These are phyloP conservation scores for Mucor piriformis DNA, from an alignment of 371 early-diverging fungal genomes.

Conservation along the genomic window DNA sequence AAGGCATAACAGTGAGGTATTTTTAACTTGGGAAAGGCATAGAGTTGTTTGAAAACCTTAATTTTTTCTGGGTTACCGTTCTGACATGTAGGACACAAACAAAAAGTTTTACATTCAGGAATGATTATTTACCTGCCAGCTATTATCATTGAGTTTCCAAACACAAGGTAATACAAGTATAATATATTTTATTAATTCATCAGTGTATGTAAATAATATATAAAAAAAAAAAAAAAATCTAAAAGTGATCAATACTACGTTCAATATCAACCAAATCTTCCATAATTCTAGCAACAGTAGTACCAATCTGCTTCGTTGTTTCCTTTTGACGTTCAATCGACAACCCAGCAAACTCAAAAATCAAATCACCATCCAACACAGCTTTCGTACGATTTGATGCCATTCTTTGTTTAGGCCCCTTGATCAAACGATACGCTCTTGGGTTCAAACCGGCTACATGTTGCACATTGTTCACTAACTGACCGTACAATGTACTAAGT, in stretches of 20 bases:
- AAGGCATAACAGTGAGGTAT: too few species aligned
- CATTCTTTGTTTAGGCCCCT: slow-evolving; percentile 66
- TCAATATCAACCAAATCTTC: slow-evolving; percentile 80
- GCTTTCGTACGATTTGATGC: slow-evolving; percentile 67
- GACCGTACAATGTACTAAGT: slow-evolving; percentile 72
- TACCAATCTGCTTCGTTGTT: slow-evolving; percentile 88
- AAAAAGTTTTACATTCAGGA: too few species aligned
- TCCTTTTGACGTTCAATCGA: slow-evolving; percentile 77
- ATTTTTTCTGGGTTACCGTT: too few species aligned
- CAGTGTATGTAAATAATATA: neutral
- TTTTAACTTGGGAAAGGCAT: too few species aligned
- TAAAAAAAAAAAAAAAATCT: slow-evolving; percentile 9
- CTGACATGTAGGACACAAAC: too few species aligned
- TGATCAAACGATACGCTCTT: slow-evolving; percentile 68
- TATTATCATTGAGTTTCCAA: too few species aligned
- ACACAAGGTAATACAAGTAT: too few species aligned
- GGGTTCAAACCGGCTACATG: slow-evolving; percentile 94
- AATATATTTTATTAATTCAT: neutral
- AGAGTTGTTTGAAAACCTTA: too few species aligned
- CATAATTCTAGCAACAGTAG: slow-evolving; percentile 78
- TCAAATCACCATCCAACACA: slow-evolving; percentile 86
- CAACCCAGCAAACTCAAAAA: slow-evolving; percentile 74
- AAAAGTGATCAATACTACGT: slow-evolving; percentile 77
- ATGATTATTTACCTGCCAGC: too few species aligned
- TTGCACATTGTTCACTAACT: slow-evolving; percentile 78